Conservation (phyloP, 1,139 yeast genomes). For the Starmera stellimalicola region DNA sequence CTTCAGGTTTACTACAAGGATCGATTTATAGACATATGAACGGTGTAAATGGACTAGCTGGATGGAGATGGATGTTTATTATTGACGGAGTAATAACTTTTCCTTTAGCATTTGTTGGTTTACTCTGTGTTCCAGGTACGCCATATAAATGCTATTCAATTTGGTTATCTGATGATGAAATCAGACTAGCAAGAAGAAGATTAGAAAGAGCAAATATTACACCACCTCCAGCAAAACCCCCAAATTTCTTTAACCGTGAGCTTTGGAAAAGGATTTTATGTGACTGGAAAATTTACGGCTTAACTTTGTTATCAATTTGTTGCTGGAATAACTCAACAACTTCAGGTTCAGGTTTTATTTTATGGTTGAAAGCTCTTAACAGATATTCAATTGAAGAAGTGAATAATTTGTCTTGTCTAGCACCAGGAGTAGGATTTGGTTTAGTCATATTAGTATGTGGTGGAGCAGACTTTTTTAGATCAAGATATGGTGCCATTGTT, state of each 20-base stretch:
- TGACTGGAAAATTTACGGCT: conserved; percentile 34
- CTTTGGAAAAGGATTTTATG: conserved; percentile 36
- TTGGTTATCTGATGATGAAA: conserved; percentile 48
- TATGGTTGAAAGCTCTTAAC: conserved; percentile 25
- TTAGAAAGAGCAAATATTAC: conserved; percentile 31
- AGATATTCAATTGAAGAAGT: conserved; percentile 22
- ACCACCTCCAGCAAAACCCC: conserved; percentile 13
- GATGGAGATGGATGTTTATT: conserved; percentile 78
- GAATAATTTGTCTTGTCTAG: conserved; percentile 24
- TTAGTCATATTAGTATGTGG: conserved; percentile 23
- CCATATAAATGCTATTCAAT: conserved; percentile 52
- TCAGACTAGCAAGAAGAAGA: conserved; percentile 44
- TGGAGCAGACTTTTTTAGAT: conserved; percentile 18
- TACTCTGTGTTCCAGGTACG: conserved; percentile 61
- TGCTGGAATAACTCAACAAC: conserved; percentile 29
- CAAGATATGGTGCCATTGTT: conserved; percentile 29
- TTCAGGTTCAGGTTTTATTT: conserved; percentile 24
- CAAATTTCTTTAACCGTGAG: conserved; percentile 19
- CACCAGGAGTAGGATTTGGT: conserved; percentile 26
- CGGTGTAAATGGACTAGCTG: conserved; percentile 44
- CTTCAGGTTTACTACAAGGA: conserved; percentile 50
- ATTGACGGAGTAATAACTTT: conserved; percentile 59
- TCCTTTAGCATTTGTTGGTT: conserved; percentile 44
- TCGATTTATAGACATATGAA: conserved; percentile 40
- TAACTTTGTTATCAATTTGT: conserved; percentile 21